Conservation (phyloP, 2,329 filamentous ascomycete genomes). For the Chlorencoelia australis region DNA sequence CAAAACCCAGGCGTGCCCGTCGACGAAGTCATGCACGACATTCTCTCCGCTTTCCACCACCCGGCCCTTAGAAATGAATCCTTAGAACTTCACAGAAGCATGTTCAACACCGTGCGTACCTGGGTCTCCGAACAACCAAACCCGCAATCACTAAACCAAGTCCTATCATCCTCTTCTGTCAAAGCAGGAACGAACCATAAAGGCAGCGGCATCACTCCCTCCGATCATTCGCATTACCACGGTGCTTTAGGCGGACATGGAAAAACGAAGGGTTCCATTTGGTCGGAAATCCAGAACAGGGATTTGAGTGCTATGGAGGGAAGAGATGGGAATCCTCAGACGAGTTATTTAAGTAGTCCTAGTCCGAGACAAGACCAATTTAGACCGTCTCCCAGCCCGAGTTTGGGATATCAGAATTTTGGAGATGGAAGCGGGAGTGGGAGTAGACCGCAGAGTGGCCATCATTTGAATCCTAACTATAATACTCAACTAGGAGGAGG, state of each 20-base stretch:
- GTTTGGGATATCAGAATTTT: slow-evolving; percentile 19
- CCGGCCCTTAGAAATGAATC: slow-evolving; percentile 68
- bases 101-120: slow-evolving; percentile 76
- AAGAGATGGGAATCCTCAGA: slow-evolving; percentile 31
- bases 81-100: slow-evolving; percentile 72
- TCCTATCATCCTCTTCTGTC: slow-evolving; percentile 79
- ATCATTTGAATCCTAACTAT: slow-evolving; percentile 16
- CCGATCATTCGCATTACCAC: slow-evolving; percentile 22
- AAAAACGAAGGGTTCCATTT: slow-evolving; percentile 48
- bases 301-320: slow-evolving; percentile 47
- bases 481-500: slow-evolving; percentile 11
- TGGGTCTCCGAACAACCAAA: slow-evolving; percentile 68
- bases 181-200: slow-evolving; percentile 72
- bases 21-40: slow-evolving; percentile 73
- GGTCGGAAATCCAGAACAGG: slow-evolving; percentile 49
- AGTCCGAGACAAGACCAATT: too few species aligned
- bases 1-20: slow-evolving; percentile 76
- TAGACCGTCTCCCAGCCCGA: slow-evolving; percentile 14
- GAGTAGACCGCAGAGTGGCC: slow-evolving; percentile 13
- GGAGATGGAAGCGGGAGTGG: slow-evolving; percentile 17
- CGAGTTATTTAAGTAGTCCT: slow-evolving; percentile 11
- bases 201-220: slow-evolving; percentile 25
- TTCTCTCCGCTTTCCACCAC: slow-evolving; percentile 80
- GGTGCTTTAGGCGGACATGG: slow-evolving; percentile 36
- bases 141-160: slow-evolving; percentile 55